Evolutionary conservation across 768 basidiomycete genomes (phyloP).

Genomic region (Suillus fuscotomentosus): DNA sequence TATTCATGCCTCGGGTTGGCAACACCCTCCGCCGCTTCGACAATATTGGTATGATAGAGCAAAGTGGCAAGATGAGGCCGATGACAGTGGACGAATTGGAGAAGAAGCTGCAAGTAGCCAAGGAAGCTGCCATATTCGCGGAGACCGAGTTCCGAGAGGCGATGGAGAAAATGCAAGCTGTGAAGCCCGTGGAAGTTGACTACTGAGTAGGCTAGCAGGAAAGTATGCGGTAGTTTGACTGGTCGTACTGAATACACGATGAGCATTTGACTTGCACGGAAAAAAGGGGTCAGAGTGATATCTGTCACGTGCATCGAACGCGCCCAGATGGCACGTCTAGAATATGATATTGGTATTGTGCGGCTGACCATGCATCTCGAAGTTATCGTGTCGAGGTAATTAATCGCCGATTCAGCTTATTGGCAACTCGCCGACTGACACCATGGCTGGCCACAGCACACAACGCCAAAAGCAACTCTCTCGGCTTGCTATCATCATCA

Average conservation of each 20-base stretch:
- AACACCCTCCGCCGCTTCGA: conserved; percentile 70
- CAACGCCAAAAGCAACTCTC: conserved; percentile 14
- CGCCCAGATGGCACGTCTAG: conserved; percentile 1
- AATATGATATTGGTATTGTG: not conserved
- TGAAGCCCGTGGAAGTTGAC: conserved; percentile 46
- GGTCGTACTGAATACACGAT: not conserved
- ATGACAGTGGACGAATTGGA: conserved; percentile 77
- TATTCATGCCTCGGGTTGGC: conserved; percentile 67
- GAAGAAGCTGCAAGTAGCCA: conserved; percentile 67
- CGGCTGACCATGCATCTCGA: conserved; percentile 1
- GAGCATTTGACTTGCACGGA: not conserved
- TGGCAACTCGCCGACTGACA: conserved; percentile 12
- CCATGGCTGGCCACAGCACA: conserved; percentile 18
- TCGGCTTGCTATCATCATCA: conserved; percentile 17
- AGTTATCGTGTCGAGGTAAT: not conserved
- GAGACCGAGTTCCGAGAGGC: conserved; percentile 73
- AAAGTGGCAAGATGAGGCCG: conserved; percentile 37
- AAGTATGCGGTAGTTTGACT: not conserved
- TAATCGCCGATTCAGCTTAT: not conserved
- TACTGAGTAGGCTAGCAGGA: conserved; percentile 16
- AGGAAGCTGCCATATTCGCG: conserved; percentile 67
- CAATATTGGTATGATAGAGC: conserved; percentile 54
- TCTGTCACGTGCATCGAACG: conserved; percentile 10
- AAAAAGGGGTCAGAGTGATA: not conserved
- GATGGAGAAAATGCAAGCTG: conserved; percentile 65